Evolutionary conservation across 495 filamentous ascomycete species (phyloP).

Genomic region (Lindgomyces ingoldianus): DNA sequence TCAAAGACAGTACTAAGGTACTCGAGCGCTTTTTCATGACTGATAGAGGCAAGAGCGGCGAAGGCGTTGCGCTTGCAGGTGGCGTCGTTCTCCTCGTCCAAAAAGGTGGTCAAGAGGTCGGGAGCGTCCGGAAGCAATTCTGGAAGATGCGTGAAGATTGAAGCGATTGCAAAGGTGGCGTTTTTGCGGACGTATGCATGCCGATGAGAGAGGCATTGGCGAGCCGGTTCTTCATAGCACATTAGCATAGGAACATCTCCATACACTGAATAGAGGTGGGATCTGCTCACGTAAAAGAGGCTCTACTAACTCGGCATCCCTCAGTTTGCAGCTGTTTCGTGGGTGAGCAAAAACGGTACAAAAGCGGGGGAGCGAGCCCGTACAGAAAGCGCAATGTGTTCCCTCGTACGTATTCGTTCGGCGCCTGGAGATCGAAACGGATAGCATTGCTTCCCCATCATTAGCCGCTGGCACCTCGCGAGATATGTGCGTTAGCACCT

Average conservation of each 20-base stretch:
- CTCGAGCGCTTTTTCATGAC: constrained; percentile 86
- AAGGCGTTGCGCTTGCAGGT: constrained; percentile 99
- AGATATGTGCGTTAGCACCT: constrained; percentile 43
- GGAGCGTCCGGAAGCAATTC: constrained; percentile 93
- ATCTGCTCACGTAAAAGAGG: constrained; percentile 67
- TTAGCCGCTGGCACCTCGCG: constrained; percentile 3
- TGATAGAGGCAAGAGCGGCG: constrained; percentile 84
- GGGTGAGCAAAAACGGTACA: not conserved
- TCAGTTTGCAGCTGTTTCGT: constrained; percentile 67
- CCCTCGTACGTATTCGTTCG: constrained; percentile 97
- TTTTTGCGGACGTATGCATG: constrained; percentile 99
- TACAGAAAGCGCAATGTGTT: constrained; percentile 93
- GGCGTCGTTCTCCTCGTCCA: constrained; percentile 87
- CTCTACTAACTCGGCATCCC: constrained; percentile 94
- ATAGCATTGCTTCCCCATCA: constrained; percentile 80
- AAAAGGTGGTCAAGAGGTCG: constrained; percentile 85
- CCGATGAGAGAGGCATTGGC: constrained; percentile 62
- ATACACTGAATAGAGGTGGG: not conserved
- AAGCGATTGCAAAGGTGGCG: constrained; percentile 89
- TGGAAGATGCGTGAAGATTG: constrained; percentile 89
- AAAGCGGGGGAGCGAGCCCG: not conserved
- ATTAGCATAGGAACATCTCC: not conserved
- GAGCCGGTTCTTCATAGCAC: constrained; percentile 61
- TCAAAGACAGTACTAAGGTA: constrained; percentile 92
- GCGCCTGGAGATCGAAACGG: constrained; percentile 92